Evolutionary conservation across 257 asterid genomes (phyloP), one percentile per base, ranked within the genome.

Genomic region (Solanum neorickii): DNA sequence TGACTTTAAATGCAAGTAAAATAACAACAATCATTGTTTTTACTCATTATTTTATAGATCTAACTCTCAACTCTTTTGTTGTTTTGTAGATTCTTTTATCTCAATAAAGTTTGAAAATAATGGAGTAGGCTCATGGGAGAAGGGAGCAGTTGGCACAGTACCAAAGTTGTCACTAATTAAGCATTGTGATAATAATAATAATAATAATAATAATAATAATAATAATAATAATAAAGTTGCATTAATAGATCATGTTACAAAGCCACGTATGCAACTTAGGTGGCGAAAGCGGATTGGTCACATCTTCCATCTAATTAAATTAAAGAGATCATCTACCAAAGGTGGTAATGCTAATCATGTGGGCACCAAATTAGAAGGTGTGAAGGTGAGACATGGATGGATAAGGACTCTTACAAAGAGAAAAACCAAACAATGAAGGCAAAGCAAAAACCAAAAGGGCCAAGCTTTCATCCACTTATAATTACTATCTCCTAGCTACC

Each of bases 251-350:
- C 98, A 92, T 72, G 82, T 73, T 20, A 78, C 91, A 9, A 93
- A 93, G 89, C 94, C 95, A 18, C 92, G 89, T 7, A 59, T 76
- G 21, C 46, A 86, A 83, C 90, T 93, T 88, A 93, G 95, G 92
- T 96, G 99, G 99, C 95, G 93, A 8, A 92, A 91, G 92, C 90
- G 95, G 93, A 92, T 95, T 91, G 95, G 98, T 21, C 95, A 93
- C 39, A 86, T 95, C 31, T 91, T 96, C 93, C 99, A 94, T 87
- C 89, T 95, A 91, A 92, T 85, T 89, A 93, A 90, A 87, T 91
- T 94, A 95, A 96, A 91, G 92, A 94, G 94, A 88, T 88, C 95
- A 88, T 88, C 95, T 37, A 88, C 83, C 91, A 94, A 91, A 44
- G 90, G 92, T 77, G 92, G 84, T 47, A 94, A 93, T 66, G 93